Base-by-base conservation (phyloP, 257 asterid genomes). In the Gentiana straminea region DNA sequence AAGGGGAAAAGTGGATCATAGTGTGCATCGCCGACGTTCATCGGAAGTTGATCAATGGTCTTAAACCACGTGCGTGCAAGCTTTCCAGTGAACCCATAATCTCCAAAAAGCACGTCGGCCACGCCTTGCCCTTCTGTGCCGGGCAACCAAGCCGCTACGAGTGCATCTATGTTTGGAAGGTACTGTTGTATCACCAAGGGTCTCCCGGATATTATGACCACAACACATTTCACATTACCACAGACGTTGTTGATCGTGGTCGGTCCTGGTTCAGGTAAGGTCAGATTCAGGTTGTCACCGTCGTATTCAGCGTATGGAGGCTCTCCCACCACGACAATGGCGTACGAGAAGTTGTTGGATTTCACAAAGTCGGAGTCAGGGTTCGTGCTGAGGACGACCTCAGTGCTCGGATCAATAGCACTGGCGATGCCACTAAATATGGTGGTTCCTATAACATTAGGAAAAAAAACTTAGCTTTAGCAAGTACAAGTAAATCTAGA, bases 81-180 rank as follows among this genome's bases (percentile, higher is more conserved):
- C 63, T 70, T 77, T 56, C 94, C 94, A 2, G 77, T 79, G 51
- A 88, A 84, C 37, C 70, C 73, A 35, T 70, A 77, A 73, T 88
- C 94, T 7, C 96, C 96, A 64, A 82, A 88, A 57, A 88, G 86
- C 66, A 80, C 79, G 64, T 88, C 94, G 4, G 83, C 72, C 78
- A 88, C 86, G 0, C 96, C 96, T 64, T 68, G 85, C 15, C 94
- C 96, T 84, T 88, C 96, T 41, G 75, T 78, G 47, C 96, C 94
- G 3, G 96, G 96, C 50, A 87, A 60, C 96, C 94, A 88, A 13
- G 96, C 96, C 34, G 94, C 93, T 45, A 88, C 83, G 39, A 84
- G 82, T 64, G 90, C 96, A 57, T 82, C 87, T 1, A 84, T 77
- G 8, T 58, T 50, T 8, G 82, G 60, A 46, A 87, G 57, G 67